Evolutionary conservation across 2,329 filamentous ascomycete species (phyloP).

Genomic region (Alternaria ethzedia): DNA sequence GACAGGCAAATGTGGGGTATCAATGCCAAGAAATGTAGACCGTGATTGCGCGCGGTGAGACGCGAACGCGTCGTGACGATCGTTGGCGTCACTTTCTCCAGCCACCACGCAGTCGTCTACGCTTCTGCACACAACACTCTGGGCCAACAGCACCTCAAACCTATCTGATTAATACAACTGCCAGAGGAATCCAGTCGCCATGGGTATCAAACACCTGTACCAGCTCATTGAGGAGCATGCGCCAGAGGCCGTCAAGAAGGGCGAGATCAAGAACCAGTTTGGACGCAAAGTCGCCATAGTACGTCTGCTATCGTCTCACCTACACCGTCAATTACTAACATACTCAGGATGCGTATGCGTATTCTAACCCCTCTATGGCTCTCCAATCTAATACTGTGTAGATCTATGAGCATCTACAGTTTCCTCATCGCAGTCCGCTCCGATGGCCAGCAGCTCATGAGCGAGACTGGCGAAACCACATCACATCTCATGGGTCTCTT

Average conservation of each 20-base stretch:
- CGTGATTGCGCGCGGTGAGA: constrained; percentile 37
- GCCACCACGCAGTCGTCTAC: constrained; percentile 16
- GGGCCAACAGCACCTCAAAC: background rate
- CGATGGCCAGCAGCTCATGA: constrained; percentile 94
- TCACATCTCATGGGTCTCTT: constrained; percentile 99
- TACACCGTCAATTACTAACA: constrained; percentile 25
- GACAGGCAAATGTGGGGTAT: constrained; percentile 10
- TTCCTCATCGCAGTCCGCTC: constrained; percentile 98
- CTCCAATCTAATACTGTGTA: constrained; percentile 43
- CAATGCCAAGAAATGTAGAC: constrained; percentile 31
- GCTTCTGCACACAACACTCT: constrained; percentile 7
- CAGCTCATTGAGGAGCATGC: constrained; percentile 74
- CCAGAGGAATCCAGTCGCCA: constrained; percentile 9
- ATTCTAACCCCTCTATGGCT: background rate
- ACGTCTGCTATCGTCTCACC: constrained; percentile 46
- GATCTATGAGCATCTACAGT: constrained; percentile 98
- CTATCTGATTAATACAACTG: background rate
- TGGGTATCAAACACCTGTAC: constrained; percentile 54
- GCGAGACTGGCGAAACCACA: constrained; percentile 92
- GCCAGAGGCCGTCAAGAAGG: constrained; percentile 92
- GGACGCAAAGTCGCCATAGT: constrained; percentile 98
- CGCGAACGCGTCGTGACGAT: constrained; percentile 35
- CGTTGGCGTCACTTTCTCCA: constrained; percentile 22
- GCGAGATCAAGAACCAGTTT: constrained; percentile 99
- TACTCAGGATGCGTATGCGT: constrained; percentile 55